Percentiles rank a stretch among this genome's conserved stretches.
Evolutionary conservation across 2,329 filamentous ascomycete species (phyloP).

Genomic region (Xylariaceae sp.): DNA sequence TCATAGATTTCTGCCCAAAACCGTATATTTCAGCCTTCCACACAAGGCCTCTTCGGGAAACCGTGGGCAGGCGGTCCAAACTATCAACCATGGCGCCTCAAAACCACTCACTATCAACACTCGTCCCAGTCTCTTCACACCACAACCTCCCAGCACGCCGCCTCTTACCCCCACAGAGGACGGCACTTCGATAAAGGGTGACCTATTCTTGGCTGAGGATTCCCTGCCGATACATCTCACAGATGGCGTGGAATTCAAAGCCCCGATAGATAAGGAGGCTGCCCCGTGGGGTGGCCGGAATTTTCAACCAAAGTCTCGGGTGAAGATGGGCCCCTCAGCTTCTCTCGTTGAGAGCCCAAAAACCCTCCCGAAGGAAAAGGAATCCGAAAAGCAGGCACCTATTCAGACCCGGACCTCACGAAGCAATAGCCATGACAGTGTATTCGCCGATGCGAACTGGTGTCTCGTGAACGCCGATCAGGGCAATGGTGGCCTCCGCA

Average conservation of each 20-base stretch:
- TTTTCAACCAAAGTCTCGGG: slow-evolving; percentile 74
- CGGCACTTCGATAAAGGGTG: slow-evolving; percentile 32
- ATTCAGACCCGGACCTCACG: slow-evolving; percentile 49
- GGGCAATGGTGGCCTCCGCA: slow-evolving; percentile 86
- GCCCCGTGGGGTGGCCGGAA: slow-evolving; percentile 69
- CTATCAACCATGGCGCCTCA: slow-evolving; percentile 27
- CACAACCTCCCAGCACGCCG: slow-evolving; percentile 45
- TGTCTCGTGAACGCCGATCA: slow-evolving; percentile 78
- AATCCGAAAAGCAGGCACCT: slow-evolving; percentile 52
- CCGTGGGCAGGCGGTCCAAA: slow-evolving; percentile 18
- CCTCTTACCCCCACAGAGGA: slow-evolving; percentile 52
- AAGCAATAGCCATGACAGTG: slow-evolving; percentile 60
- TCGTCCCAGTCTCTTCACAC: slow-evolving; percentile 51
- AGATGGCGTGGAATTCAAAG: slow-evolving; percentile 44
- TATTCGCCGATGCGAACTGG: slow-evolving; percentile 77
- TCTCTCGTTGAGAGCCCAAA: slow-evolving; percentile 66
- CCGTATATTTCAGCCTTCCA: slow-evolving; percentile 75
- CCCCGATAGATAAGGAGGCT: slow-evolving; percentile 68
- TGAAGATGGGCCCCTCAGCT: slow-evolving; percentile 67
- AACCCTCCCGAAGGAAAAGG: slow-evolving; percentile 51
- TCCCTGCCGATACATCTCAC: slow-evolving; percentile 53
- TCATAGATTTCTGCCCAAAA: slow-evolving; percentile 87
- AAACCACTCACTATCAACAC: slow-evolving; percentile 31
- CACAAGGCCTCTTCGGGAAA: slow-evolving; percentile 37
- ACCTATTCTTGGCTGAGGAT: slow-evolving; percentile 52